Evolutionary conservation across 441 rosid genomes (phyloP), one percentile per base, ranked within the genome.

Genomic region (Erysimum cheiri): DNA sequence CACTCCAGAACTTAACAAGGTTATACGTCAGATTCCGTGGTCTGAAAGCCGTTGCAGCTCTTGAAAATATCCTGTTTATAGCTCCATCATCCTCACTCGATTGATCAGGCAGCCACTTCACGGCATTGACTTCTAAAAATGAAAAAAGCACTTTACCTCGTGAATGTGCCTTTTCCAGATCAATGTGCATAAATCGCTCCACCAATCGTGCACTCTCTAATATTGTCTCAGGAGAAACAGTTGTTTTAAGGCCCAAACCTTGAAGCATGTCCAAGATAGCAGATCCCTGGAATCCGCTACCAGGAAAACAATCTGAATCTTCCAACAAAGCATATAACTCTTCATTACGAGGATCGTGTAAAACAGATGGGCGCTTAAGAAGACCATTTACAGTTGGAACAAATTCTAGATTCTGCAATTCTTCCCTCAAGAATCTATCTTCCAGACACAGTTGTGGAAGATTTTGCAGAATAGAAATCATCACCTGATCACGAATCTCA

Each of bases 311-410:
- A 69, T 85, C 92, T 40, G 92, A 87, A 77, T 90, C 90, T 76
- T 90, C 96, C 56, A 95, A 79, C 80, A 95, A 84, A 80, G 90
- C 94, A 84, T 77, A 84, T 75, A 90, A 80, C 83, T 95, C 99
- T 71, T 88, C 97, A 73, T 84, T 85, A 60, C 99, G 97, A 78
- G 97, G 97, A 88, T 95, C 99, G 59, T 95, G 81, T 46, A 95
- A 81, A 64, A 74, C 85, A 72, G 82, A 75, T 64, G 99, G 98
- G 77, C 85, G 77, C 82, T 82, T 95, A 50, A 89, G 63, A 73
- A 52, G 64, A 75, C 97, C 98, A 69, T 76, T 76, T 62, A 60
- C 60, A 39, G 91, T 95, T 67, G 99, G 98, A 60, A 95, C 90
- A 76, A 95, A 95, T 75, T 89, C 98, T 83, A 95, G 84, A 70